phyloP scores from a whole-genome alignment of 2,329 filamentous ascomycete genomes.

The Tolypocladium ophioglossoides region DNA sequence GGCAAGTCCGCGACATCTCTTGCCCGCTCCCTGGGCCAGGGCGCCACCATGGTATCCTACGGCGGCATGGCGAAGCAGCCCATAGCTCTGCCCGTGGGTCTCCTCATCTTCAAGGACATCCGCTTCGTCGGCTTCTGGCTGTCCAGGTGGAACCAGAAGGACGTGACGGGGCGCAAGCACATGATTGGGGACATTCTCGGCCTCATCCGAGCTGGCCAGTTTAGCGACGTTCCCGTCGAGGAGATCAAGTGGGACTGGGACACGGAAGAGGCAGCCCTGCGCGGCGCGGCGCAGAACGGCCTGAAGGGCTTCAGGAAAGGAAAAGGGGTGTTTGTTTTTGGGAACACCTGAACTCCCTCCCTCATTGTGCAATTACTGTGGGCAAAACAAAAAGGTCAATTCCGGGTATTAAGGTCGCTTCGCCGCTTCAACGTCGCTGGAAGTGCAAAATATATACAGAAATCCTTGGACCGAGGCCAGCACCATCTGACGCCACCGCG shows the following conservation, averaged over 20 bases:
- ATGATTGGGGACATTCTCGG: conserved; percentile 80
- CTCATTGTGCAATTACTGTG: not conserved
- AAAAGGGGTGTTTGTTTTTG: conserved; percentile 84
- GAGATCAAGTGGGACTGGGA: conserved; percentile 76
- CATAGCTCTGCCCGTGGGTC: conserved; percentile 65
- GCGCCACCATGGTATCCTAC: conserved; percentile 79
- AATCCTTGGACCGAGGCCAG: too few species aligned
- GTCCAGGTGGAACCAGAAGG: conserved; percentile 71
- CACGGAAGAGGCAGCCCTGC: conserved; percentile 59
- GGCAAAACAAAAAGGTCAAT: not conserved
- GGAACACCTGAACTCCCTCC: conserved; percentile 37
- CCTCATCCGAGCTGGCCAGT: conserved; percentile 63
- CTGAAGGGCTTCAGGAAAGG: conserved; percentile 75
- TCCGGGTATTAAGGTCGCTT: not conserved
- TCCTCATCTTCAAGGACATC: conserved; percentile 90
- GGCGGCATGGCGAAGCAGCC: conserved; percentile 92
- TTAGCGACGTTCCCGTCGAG: conserved; percentile 75
- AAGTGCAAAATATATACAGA: too few species aligned
- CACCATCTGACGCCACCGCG: too few species aligned
- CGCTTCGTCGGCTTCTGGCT: conserved; percentile 92
- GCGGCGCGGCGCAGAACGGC: conserved; percentile 69
- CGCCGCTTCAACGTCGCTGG: not conserved
- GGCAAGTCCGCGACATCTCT: conserved; percentile 73
- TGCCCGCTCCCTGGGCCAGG: conserved; percentile 59
- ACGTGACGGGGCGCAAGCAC: conserved; percentile 62